A percentile compares a stretch with the other conserved stretches of the same genome.
These are phyloP conservation scores for Astraeus odoratus DNA, from an alignment of 768 basidiomycete genomes.

Conservation along the genomic window DNA sequence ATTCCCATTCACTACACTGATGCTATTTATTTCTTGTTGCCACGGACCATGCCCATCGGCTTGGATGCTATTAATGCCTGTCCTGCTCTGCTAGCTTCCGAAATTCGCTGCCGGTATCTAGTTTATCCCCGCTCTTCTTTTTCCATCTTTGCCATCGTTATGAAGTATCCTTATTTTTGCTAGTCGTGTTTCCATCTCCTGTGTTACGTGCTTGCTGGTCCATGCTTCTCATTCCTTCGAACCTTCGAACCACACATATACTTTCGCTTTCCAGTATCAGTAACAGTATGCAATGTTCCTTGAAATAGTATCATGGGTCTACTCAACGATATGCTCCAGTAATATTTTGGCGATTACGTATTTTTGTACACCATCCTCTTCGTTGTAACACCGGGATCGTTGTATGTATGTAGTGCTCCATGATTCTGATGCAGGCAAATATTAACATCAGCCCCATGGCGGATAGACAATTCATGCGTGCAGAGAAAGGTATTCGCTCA, in stretches of 20 bases:
- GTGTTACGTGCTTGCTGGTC: background rate
- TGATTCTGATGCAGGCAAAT: no score
- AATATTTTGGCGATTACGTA: no score
- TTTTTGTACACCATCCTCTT: no score
- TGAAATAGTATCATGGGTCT: background rate
- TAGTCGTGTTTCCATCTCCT: constrained; percentile 1
- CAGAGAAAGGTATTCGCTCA: no score
- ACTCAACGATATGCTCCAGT: no score
- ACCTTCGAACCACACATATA: background rate
- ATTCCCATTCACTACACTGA: constrained; percentile 12
- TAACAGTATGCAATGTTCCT: background rate
- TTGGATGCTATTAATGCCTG: constrained; percentile 21
- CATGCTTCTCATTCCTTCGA: background rate
- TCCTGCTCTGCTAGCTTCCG: constrained; percentile 1
- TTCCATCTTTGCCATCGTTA: constrained; percentile 14
- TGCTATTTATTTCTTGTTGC: constrained; percentile 10
- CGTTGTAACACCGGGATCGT: no score
- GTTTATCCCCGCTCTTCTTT: constrained; percentile 10
- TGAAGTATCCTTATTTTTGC: constrained; percentile 8
- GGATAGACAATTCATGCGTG: no score
- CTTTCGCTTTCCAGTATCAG: background rate
- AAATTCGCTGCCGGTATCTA: constrained; percentile 12
- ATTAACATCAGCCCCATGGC: no score
- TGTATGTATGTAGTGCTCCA: no score
- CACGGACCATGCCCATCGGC: constrained; percentile 25